Evolutionary conservation across 441 rosid species (phyloP).

Genomic region (Populus trichocarpa): DNA sequence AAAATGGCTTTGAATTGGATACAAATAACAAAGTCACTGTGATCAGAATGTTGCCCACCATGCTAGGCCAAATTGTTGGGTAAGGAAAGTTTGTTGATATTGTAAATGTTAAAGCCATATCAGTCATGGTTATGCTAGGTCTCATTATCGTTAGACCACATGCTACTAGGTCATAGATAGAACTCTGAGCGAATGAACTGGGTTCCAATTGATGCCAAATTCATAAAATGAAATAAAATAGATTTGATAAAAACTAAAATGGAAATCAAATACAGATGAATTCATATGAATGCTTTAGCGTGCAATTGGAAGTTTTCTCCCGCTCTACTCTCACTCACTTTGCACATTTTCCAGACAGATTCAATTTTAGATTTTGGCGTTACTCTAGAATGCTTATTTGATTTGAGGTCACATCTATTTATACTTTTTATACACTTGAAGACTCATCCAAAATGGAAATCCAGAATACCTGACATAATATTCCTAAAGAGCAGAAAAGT

Average conservation of each 20-base stretch:
- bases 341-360: background rate
- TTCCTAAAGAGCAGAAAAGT: background rate
- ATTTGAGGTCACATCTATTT: background rate
- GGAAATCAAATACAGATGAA: background rate
- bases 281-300: background rate
- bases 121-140: background rate
- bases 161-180: background rate
- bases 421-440: background rate
- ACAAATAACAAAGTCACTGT: background rate
- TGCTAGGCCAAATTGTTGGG: conserved; percentile 8
- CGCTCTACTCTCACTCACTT: background rate
- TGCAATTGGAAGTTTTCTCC: background rate
- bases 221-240: background rate
- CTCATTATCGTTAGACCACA: background rate
- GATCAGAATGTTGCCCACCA: background rate
- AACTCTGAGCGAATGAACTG: background rate
- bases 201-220: background rate
- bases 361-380: background rate
- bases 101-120: background rate
- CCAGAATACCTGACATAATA: background rate
- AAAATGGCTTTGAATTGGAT: background rate
- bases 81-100: background rate
- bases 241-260: background rate
- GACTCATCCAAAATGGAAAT: conserved; percentile 2
- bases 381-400: background rate